A percentile compares a stretch with the other conserved stretches of the same genome.
These are phyloP conservation scores for Porosira glacialis DNA, from an alignment of 352 stramenopile species.

Conservation along the genomic window DNA sequence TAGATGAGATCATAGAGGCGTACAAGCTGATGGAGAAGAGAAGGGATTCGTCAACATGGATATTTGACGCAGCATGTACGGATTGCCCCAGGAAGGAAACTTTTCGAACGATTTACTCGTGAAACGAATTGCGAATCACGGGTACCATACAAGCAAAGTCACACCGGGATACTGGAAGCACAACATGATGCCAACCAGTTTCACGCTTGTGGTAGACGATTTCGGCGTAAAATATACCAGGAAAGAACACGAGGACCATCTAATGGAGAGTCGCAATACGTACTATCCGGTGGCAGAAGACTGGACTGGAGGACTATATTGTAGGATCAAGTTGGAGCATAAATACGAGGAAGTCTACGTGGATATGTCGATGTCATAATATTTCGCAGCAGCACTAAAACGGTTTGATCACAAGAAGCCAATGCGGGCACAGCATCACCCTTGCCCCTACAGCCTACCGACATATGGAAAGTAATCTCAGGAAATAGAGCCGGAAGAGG, in stretches of 20 bases:
- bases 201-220: constrained; percentile 33
- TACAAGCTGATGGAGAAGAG: too few relatives aligned
- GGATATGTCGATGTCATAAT: constrained; percentile 13
- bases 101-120: too few relatives aligned
- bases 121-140: too few relatives aligned
- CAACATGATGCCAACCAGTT: constrained; percentile 12
- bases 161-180: constrained; percentile 48
- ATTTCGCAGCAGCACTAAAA: constrained; percentile 11
- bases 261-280: constrained; percentile 8
- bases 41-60: too few relatives aligned
- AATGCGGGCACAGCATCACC: constrained; percentile 1
- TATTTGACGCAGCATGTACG: background rate
- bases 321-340: constrained; percentile 44
- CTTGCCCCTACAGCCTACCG: background rate
- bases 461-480: constrained; percentile 19
- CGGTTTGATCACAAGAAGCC: constrained; percentile 13
- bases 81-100: too few relatives aligned
- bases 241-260: constrained; percentile 21
- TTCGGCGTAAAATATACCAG: constrained; percentile 14
- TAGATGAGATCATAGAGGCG: too few relatives aligned
- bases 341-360: constrained; percentile 26
- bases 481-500: background rate
- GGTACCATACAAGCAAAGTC: constrained; percentile 16
- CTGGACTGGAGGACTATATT: constrained; percentile 12
- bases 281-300: constrained; percentile 24